These are phyloP conservation scores for Solanum ossicruentum DNA, from an alignment of 257 asterid species.

Conservation along the genomic window DNA sequence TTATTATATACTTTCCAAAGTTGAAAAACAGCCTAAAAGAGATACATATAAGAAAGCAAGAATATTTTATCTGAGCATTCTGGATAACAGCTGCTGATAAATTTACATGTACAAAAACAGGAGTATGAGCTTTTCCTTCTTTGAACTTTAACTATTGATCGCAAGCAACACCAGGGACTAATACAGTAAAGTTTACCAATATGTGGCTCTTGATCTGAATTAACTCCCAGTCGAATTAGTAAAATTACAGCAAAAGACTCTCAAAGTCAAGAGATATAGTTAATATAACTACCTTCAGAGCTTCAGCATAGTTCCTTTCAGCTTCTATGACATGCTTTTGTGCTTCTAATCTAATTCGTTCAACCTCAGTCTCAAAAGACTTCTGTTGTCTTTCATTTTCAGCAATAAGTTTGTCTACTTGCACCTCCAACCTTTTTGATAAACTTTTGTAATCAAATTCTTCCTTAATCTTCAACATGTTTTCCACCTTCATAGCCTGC, in stretches of 20 bases:
- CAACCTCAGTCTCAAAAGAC: conserved; percentile 68
- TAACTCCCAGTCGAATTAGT: background rate
- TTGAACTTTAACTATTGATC: background rate
- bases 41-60: background rate
- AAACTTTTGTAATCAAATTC: conserved; percentile 93
- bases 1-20: background rate
- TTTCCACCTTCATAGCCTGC: conserved; percentile 99
- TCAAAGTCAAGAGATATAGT: background rate
- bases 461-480: conserved; percentile 97
- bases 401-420: conserved; percentile 77
- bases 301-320: conserved; percentile 70
- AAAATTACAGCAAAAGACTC: background rate
- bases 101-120: background rate
- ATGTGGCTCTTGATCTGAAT: background rate
- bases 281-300: conserved; percentile 51
- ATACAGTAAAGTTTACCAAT: background rate
- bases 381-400: conserved; percentile 90
- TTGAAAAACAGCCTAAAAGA: background rate
- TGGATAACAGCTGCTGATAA: background rate
- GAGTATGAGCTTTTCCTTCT: background rate
- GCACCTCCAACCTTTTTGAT: conserved; percentile 77
- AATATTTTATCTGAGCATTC: background rate
- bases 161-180: background rate
- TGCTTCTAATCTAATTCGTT: conserved; percentile 78
- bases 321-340: conserved; percentile 68